Conservation (phyloP, 176 grass and related monocot species). For the Typha latifolia region DNA sequence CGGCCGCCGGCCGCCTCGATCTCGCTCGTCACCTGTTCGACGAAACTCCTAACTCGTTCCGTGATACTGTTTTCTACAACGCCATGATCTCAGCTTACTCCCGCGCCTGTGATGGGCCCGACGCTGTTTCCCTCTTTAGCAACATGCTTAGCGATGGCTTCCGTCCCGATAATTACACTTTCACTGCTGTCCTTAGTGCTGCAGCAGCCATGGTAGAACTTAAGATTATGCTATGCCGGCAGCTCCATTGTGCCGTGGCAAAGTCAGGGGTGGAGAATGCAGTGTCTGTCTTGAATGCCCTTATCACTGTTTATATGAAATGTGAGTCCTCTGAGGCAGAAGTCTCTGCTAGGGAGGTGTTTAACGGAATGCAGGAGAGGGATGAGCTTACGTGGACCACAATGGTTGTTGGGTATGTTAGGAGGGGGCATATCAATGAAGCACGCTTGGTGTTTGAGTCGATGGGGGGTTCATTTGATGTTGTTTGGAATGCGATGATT, state of each 20-base stretch:
- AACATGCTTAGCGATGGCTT: slow-evolving; percentile 28
- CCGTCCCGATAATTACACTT: slow-evolving; percentile 62
- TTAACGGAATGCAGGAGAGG: slow-evolving; percentile 59
- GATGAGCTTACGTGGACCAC: slow-evolving; percentile 85
- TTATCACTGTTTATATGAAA: slow-evolving; percentile 57
- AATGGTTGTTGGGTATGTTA: slow-evolving; percentile 70
- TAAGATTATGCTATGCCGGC: slow-evolving; percentile 32
- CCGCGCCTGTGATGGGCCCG: slow-evolving; percentile 35
- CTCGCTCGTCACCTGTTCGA: slow-evolving; percentile 54
- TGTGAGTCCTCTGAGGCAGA: slow-evolving; percentile 17
- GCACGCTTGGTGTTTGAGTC: slow-evolving; percentile 52
- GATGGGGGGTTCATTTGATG: slow-evolving; percentile 55
- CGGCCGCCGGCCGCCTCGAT: slow-evolving; percentile 41
- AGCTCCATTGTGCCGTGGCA: slow-evolving; percentile 52
- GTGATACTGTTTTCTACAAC: slow-evolving; percentile 84
- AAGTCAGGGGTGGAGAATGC: slow-evolving; percentile 35
- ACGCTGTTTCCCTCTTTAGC: slow-evolving; percentile 39
- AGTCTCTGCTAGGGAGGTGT: slow-evolving; percentile 37
- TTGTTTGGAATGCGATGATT: slow-evolving; percentile 94
- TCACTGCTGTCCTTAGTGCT: slow-evolving; percentile 74
- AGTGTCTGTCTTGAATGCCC: slow-evolving; percentile 65
- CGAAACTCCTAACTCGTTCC: slow-evolving; percentile 29
- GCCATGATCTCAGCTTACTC: slow-evolving; percentile 71
- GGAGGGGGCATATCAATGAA: slow-evolving; percentile 44
- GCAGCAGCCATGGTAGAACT: slow-evolving; percentile 36